Conservation (phyloP, 176 grass and related monocot species). For the Tillandsia fasciculata region DNA sequence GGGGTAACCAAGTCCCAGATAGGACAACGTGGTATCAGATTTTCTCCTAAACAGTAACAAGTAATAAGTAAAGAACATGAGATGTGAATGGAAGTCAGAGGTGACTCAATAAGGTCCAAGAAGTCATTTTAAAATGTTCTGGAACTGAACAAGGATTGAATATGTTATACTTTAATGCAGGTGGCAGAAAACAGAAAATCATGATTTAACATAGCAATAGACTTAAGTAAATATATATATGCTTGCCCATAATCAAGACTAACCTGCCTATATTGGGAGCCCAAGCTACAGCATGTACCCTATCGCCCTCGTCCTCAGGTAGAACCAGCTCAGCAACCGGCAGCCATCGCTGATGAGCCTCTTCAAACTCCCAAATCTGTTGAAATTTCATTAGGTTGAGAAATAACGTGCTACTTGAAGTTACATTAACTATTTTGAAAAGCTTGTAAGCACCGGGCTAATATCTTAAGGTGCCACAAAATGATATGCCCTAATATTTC, state of each 20-base stretch:
- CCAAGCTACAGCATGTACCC: conserved; percentile 75
- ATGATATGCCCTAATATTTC: no score
- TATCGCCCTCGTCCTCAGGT: conserved; percentile 50
- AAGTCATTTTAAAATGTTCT: no score
- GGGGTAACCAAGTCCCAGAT: no score
- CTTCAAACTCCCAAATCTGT: conserved; percentile 91
- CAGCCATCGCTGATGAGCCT: conserved; percentile 85
- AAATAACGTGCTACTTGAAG: not conserved
- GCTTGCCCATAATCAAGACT: not conserved
- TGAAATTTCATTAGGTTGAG: conserved; percentile 26
- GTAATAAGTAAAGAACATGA: no score
- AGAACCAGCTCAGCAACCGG: conserved; percentile 65
- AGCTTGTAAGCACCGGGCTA: not conserved
- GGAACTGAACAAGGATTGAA: no score
- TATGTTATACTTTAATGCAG: no score
- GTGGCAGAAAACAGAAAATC: no score
- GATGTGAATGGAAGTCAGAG: no score
- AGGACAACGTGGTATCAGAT: no score
- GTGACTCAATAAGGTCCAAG: no score
- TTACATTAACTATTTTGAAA: not conserved
- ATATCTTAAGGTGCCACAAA: no score
- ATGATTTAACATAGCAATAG: not conserved
- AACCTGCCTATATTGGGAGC: conserved; percentile 95
- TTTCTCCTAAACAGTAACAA: no score
- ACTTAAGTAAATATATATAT: not conserved